Percentiles rank a stretch among this genome's conserved stretches.
Evolutionary conservation across 2,329 filamentous ascomycete species (phyloP).

Genomic region (Curvularia hawaiiensis): DNA sequence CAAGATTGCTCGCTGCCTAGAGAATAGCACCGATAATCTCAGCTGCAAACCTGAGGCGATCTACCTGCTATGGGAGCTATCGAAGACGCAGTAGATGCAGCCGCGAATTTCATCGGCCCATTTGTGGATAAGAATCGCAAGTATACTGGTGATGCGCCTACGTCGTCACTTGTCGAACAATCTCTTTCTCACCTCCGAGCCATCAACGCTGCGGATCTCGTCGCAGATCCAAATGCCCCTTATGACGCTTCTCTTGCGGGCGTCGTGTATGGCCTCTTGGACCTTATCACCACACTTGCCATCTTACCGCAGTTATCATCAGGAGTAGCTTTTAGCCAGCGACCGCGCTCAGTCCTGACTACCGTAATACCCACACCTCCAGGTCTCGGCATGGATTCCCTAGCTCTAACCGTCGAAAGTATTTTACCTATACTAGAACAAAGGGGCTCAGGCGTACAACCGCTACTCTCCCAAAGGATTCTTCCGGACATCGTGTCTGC

Average conservation of each 20-base stretch:
- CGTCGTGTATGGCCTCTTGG: slow-evolving; percentile 47
- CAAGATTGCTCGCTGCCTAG: neutral
- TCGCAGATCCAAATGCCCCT: slow-evolving; percentile 38
- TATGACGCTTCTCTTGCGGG: slow-evolving; percentile 48
- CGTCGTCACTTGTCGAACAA: slow-evolving; percentile 30
- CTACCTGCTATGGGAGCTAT: slow-evolving; percentile 32
- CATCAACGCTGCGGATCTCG: slow-evolving; percentile 44
- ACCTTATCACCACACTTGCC: slow-evolving; percentile 40
- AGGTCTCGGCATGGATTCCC: slow-evolving; percentile 13
- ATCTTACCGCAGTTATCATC: slow-evolving; percentile 44
- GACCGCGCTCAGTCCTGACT: slow-evolving; percentile 42
- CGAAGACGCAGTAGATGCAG: slow-evolving; percentile 41
- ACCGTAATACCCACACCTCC: slow-evolving; percentile 18
- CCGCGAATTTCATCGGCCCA: slow-evolving; percentile 40
- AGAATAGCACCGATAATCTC: neutral
- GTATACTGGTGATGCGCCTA: slow-evolving; percentile 14
- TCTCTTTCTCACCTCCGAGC: slow-evolving; percentile 39
- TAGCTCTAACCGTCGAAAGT: slow-evolving; percentile 21
- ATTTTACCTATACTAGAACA: slow-evolving; percentile 37
- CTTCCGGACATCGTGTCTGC: slow-evolving; percentile 45
- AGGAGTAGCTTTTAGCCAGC: slow-evolving; percentile 41
- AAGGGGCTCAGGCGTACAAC: slow-evolving; percentile 39
- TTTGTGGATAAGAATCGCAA: slow-evolving; percentile 29
- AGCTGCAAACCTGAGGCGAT: neutral
- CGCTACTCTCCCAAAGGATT: slow-evolving; percentile 43